Evolutionary conservation across 2,329 filamentous ascomycete genomes (phyloP).

Genomic region (Sporothrix pseudoabietina): DNA sequence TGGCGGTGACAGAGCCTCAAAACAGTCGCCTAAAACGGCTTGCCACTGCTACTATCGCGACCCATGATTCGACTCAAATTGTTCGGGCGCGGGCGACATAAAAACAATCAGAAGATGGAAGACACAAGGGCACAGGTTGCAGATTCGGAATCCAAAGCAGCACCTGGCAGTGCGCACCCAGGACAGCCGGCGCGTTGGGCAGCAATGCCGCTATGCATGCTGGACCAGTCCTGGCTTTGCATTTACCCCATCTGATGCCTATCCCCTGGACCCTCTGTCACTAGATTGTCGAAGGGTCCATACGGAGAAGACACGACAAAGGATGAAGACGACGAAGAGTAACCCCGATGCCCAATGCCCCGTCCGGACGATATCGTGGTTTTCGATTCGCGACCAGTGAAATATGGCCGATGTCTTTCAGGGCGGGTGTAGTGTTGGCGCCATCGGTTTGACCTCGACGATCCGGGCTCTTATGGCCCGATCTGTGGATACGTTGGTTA

Average conservation of each 20-base stretch:
- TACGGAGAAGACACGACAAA: not conserved
- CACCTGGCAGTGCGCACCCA: not conserved
- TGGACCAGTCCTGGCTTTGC: conserved; percentile 4
- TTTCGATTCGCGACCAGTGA: conserved; percentile 5
- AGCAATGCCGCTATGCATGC: conserved; percentile 11
- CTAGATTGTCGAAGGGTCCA: not conserved
- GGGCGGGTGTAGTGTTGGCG: not conserved
- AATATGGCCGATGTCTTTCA: conserved; percentile 3
- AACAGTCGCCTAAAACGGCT: not conserved
- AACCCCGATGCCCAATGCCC: conserved; percentile 12
- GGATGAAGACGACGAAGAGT: not conserved
- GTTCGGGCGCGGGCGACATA: not conserved
- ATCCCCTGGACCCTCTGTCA: not conserved
- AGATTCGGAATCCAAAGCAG: conserved; percentile 1
- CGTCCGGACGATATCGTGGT: not conserved
- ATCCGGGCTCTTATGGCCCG: not conserved
- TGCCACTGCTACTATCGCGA: not conserved
- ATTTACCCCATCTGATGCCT: conserved; percentile 11
- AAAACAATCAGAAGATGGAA: not conserved
- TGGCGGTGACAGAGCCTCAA: not conserved
- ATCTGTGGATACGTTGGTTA: not conserved
- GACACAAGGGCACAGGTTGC: not conserved
- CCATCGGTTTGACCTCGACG: not conserved
- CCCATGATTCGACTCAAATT: not conserved
- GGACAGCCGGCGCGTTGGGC: conserved; percentile 1